These are phyloP conservation scores for Aciculoconidium aculeatum DNA, from an alignment of 805 yeast genomes.

Conservation along the genomic window DNA sequence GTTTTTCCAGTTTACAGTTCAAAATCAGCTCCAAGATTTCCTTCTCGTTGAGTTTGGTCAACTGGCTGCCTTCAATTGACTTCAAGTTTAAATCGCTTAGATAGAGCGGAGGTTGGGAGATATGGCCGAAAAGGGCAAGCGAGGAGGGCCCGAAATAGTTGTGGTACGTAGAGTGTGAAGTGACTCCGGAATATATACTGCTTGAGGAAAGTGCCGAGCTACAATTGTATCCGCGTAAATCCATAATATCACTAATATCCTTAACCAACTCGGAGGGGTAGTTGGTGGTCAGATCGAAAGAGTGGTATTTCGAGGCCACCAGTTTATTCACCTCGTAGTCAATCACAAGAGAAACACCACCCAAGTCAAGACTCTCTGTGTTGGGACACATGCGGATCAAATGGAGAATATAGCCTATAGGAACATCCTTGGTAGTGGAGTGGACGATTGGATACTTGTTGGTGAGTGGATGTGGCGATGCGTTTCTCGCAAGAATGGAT, in stretches of 20 bases:
- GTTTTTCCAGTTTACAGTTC: slow-evolving; percentile 19
- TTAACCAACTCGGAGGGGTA: slow-evolving; percentile 26
- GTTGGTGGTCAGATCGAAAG: slow-evolving; percentile 34
- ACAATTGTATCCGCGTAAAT: slow-evolving; percentile 4
- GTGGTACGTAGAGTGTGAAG: too few relatives aligned
- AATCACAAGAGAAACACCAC: slow-evolving; percentile 52
- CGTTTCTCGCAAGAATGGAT: slow-evolving; percentile 3
- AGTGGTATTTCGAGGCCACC: slow-evolving; percentile 28
- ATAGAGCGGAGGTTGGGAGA: too few relatives aligned
- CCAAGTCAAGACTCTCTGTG: slow-evolving; percentile 49
- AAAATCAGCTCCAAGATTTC: slow-evolving; percentile 25
- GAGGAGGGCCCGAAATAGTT: too few relatives aligned
- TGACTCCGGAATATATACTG: too few relatives aligned
- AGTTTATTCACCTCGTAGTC: slow-evolving; percentile 54
- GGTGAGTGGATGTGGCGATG: slow-evolving; percentile 48
- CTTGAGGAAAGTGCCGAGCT: slow-evolving; percentile 3
- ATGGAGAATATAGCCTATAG: slow-evolving; percentile 71
- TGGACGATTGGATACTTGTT: slow-evolving; percentile 58
- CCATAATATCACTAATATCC: slow-evolving; percentile 19
- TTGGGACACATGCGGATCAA: slow-evolving; percentile 63
- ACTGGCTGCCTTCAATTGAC: slow-evolving; percentile 28
- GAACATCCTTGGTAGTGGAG: slow-evolving; percentile 67
- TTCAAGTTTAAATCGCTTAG: slow-evolving; percentile 38
- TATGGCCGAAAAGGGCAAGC: too few relatives aligned
- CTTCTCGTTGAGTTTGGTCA: slow-evolving; percentile 25